Evolutionary conservation across 768 basidiomycete species (phyloP).

Genomic region (Cyathus striatus): DNA sequence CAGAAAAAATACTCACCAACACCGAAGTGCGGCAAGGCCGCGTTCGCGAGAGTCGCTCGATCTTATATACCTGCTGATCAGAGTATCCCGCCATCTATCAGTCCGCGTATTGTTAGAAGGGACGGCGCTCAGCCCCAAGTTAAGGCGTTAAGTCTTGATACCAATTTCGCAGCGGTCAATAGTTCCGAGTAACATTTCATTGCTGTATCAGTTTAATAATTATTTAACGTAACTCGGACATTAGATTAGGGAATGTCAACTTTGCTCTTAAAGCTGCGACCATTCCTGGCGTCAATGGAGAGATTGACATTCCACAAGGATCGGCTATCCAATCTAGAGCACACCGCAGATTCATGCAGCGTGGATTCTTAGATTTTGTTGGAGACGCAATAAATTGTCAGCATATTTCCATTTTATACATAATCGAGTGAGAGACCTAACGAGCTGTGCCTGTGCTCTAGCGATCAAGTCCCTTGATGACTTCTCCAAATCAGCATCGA

Average conservation of each 20-base stretch:
- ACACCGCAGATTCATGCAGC: slow-evolving; percentile 9
- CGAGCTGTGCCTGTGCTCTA: not conserved
- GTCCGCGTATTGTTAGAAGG: slow-evolving; percentile 21
- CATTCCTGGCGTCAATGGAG: slow-evolving; percentile 21
- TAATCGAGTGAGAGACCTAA: too few relatives aligned
- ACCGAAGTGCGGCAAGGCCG: slow-evolving; percentile 31
- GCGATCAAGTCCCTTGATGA: slow-evolving; percentile 18
- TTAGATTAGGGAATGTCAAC: slow-evolving; percentile 21
- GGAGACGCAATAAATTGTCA: slow-evolving; percentile 19
- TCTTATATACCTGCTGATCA: slow-evolving; percentile 39
- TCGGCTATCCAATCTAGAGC: slow-evolving; percentile 8
- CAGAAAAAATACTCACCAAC: not conserved
- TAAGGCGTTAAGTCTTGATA: slow-evolving; percentile 34
- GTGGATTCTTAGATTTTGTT: slow-evolving; percentile 22
- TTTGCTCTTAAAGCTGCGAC: slow-evolving; percentile 28
- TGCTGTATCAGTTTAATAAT: not conserved
- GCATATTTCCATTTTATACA: slow-evolving; percentile 2
- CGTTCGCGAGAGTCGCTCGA: slow-evolving; percentile 36
- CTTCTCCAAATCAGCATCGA: slow-evolving; percentile 24
- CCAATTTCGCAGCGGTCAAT: slow-evolving; percentile 27
- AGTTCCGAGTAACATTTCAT: slow-evolving; percentile 12
- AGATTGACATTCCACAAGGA: slow-evolving; percentile 12
- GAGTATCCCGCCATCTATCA: slow-evolving; percentile 27
- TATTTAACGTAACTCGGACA: too few relatives aligned
- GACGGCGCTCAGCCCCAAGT: slow-evolving; percentile 29